Evolutionary conservation across 2,329 filamentous ascomycete species (phyloP), one percentile per base, ranked within the genome.

Genomic region (Sarocladiaceae sp.): DNA sequence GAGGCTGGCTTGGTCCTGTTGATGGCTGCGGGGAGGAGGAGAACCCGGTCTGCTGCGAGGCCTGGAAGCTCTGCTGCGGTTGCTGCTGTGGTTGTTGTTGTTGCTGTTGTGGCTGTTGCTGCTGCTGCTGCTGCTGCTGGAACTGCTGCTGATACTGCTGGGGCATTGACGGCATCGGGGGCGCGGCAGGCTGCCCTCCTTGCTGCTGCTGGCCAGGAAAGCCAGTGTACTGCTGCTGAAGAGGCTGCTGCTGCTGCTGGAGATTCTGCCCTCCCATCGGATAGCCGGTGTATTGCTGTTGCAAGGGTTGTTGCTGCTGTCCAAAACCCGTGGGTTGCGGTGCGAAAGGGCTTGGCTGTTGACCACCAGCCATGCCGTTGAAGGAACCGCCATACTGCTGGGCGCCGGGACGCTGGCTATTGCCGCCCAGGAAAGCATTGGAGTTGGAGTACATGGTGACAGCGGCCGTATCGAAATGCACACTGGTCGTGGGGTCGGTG

Each of bases 401-500:
- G 52, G 78, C 77, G 44, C 80, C 80, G 41, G 85, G 85, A 48
- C 82, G 85, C 62, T 84, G 79, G 71, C 75, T 84, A 61, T 83
- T 88, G 64, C 76, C 78, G 66, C 88, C 88, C 58, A 95, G 69
- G 66, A 83, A 96, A 52, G 86, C 83, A 72, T 86, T 94, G 53
- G 88, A 86, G 63, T 84, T 88, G 53, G 88, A 93, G 70, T 88
- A 97, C 91, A 96, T 96, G 67, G 58, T 50, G 52, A 23, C 9
- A 15, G 29, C 3, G 13, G 37, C 15, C 37, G 37, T 3, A 15
- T 27, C 37, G 21, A 4, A 29, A n/a, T n/a, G 24, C 37, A 27
- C 19, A 11, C 23, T 6, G 19, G 23, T 23, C 21, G 19, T 23
- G 23, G 21, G 37, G 23, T 19, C 29, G 34, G 18, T 15, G 37